Conservation (phyloP, 208 protist species). For the Leishmania arabica region DNA sequence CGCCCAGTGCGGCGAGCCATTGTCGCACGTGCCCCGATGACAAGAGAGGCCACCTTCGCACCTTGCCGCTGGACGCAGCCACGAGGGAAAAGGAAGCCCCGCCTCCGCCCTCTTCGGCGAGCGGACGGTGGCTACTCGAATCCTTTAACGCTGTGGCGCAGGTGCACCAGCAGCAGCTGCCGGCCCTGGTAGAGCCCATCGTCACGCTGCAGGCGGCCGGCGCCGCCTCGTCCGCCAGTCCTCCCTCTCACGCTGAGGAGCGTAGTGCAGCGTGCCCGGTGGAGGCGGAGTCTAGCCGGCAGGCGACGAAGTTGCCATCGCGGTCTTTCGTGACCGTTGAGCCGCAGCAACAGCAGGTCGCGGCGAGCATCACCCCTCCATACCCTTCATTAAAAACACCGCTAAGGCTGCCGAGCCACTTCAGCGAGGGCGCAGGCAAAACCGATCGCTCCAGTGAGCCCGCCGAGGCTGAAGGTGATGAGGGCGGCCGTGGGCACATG, state of each 20-base stretch:
- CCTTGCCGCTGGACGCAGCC: not conserved
- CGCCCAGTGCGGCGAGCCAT: not conserved
- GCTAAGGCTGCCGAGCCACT: not conserved
- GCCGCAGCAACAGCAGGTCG: not conserved
- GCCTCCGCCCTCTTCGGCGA: not conserved
- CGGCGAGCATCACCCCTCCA: too few species aligned
- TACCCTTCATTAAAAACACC: too few species aligned
- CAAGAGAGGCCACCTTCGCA: not conserved
- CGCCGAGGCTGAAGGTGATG: not conserved
- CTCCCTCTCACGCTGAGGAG: not conserved
- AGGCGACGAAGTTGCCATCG: not conserved
- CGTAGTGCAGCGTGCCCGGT: not conserved
- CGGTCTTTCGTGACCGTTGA: not conserved
- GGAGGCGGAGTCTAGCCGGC: not conserved
- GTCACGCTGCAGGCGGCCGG: not conserved
- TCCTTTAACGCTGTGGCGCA: conserved; percentile 19
- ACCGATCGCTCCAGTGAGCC: not conserved
- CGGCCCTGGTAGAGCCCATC: not conserved
- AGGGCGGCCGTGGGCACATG: not conserved
- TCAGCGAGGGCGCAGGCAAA: not conserved
- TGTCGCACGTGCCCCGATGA: not conserved
- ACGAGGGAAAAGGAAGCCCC: not conserved
- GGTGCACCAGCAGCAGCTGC: conserved; percentile 1
- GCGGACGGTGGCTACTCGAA: conserved; percentile 5
- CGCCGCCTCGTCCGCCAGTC: not conserved